phyloP scores from a whole-genome alignment of 2,329 filamentous ascomycete species.

The Diaporthe vexans region DNA sequence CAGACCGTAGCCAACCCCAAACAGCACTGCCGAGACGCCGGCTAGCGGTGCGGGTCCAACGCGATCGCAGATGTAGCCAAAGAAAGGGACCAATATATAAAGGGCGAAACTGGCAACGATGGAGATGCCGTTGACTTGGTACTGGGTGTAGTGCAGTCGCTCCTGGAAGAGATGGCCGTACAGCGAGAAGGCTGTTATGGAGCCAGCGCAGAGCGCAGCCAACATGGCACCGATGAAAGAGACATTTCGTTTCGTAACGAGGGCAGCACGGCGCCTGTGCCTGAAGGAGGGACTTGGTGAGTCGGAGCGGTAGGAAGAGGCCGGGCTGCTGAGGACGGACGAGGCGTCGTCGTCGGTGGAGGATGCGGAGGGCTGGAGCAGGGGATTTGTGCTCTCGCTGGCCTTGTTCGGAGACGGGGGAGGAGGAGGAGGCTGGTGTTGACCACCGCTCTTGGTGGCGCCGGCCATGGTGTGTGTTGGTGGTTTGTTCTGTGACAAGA shows the following conservation, averaged over 20 bases:
- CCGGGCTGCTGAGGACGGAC: constrained; percentile 37
- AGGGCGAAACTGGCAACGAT: constrained; percentile 89
- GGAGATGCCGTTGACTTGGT: constrained; percentile 91
- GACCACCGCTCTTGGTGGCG: constrained; percentile 17
- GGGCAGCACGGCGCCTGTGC: constrained; percentile 31
- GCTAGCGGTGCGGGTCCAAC: constrained; percentile 84
- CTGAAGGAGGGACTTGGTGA: constrained; percentile 37
- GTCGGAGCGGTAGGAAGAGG: constrained; percentile 40
- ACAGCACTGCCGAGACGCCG: constrained; percentile 78
- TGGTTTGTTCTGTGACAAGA: background rate
- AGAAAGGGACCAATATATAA: constrained; percentile 91
- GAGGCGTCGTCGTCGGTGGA: constrained; percentile 33
- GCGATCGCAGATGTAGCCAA: constrained; percentile 93
- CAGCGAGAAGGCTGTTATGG: constrained; percentile 92
- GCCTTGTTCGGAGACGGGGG: background rate
- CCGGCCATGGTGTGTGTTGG: constrained; percentile 29
- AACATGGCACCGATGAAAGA: constrained; percentile 44
- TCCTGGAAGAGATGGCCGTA: constrained; percentile 93
- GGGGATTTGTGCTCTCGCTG: constrained; percentile 21
- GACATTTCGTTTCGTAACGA: constrained; percentile 39
- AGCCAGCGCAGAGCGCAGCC: constrained; percentile 73
- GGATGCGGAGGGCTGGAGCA: constrained; percentile 34
- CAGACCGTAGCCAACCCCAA: constrained; percentile 84
- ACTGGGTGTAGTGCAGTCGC: constrained; percentile 87
- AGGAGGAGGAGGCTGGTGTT: constrained; percentile 15